Conservation (phyloP, 169 alveolate genomes). For the Plasmodium chabaudi region DNA sequence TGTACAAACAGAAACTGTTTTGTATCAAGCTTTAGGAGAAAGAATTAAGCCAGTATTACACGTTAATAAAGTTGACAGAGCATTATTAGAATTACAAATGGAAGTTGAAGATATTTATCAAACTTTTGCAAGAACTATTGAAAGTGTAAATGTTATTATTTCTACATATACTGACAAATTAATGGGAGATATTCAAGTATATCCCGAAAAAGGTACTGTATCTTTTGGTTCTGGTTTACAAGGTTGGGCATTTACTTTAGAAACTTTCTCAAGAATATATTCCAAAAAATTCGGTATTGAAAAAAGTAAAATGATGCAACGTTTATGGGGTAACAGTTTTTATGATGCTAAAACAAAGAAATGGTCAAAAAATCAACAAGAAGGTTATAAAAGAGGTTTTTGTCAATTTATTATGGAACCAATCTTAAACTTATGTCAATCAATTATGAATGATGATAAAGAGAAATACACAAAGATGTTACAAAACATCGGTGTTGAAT, state of each 20-base stretch:
- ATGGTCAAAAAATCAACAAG: slow-evolving; percentile 92
- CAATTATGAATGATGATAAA: slow-evolving; percentile 95
- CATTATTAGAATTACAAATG: slow-evolving; percentile 96
- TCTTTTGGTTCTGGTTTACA: slow-evolving; percentile 99
- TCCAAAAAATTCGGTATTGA: slow-evolving; percentile 96
- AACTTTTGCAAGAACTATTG: slow-evolving; percentile 96
- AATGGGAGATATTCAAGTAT: slow-evolving; percentile 97
- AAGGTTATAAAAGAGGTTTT: slow-evolving; percentile 95
- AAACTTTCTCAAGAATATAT: slow-evolving; percentile 96
- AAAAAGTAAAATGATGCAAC: slow-evolving; percentile 95
- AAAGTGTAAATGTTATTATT: slow-evolving; percentile 97
- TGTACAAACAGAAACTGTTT: slow-evolving; percentile 99
- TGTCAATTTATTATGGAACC: slow-evolving; percentile 99
- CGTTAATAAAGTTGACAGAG: slow-evolving; percentile 99
- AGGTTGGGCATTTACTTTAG: slow-evolving; percentile 99
- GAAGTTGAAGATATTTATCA: slow-evolving; percentile 98
- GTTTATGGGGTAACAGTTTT: slow-evolving; percentile 99
- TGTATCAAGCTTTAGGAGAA: slow-evolving; percentile 99
- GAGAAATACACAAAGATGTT: slow-evolving; percentile 95
- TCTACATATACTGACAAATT: slow-evolving; percentile 96
- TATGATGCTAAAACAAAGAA: slow-evolving; percentile 96
- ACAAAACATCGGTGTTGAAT: slow-evolving; percentile 92
- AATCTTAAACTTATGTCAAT: slow-evolving; percentile 94
- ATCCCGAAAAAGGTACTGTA: slow-evolving; percentile 98
- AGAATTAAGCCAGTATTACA: slow-evolving; percentile 98